Evolutionary conservation across 768 basidiomycete species (phyloP).

Genomic region (Mycena epipterygia): DNA sequence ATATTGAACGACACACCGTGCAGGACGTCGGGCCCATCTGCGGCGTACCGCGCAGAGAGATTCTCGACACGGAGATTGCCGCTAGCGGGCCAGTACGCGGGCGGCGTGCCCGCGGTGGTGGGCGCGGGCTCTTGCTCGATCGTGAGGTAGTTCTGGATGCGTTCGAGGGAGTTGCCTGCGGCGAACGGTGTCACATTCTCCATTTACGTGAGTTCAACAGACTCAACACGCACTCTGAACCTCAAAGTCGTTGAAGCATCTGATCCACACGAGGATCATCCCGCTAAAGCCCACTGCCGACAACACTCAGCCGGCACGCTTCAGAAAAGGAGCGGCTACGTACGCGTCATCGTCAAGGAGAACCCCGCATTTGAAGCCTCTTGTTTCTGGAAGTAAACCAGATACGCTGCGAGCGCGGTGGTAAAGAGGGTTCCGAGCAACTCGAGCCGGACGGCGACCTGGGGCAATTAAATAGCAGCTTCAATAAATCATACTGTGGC

Average conservation of each 20-base stretch:
- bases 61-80: constrained; percentile 17
- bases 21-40: constrained; percentile 64
- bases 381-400: constrained; percentile 13
- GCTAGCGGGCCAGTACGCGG: constrained; percentile 62
- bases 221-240: constrained; percentile 52
- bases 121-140: constrained; percentile 68
- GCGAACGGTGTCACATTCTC: constrained; percentile 48
- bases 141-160: constrained; percentile 66
- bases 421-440: constrained; percentile 34
- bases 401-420: constrained; percentile 10
- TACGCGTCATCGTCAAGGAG: constrained; percentile 52
- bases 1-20: constrained; percentile 66
- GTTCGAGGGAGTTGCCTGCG: constrained; percentile 58
- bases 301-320: constrained; percentile 40
- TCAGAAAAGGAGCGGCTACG: constrained; percentile 42
- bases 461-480: neutral
- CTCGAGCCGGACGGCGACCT: constrained; percentile 21
- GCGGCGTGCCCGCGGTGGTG: constrained; percentile 58
- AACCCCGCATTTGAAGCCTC: constrained; percentile 64
- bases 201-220: constrained; percentile 27
- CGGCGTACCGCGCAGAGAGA: constrained; percentile 70
- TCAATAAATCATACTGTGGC: neutral
- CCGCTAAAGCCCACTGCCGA: constrained; percentile 64
- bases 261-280: constrained; percentile 65
- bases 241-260: constrained; percentile 58